Conservation (phyloP, 2,329 filamentous ascomycete genomes). For the Exophiala alcalophila region DNA sequence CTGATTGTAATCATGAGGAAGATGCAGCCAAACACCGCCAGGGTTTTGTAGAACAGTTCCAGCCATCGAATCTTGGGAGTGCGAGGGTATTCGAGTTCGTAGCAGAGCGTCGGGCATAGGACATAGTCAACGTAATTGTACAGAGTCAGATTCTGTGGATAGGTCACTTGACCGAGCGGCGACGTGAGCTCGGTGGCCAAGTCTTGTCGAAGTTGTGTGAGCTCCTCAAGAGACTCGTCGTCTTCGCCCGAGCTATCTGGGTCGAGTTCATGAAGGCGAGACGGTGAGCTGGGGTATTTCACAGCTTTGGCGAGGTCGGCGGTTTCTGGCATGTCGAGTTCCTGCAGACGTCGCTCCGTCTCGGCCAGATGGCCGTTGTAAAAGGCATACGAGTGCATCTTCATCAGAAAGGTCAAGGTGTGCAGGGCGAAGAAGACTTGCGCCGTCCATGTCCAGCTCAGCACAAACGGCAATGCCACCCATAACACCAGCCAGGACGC, state of each 20-base stretch:
- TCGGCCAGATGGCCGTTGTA: slow-evolving; percentile 95
- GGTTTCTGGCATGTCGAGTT: slow-evolving; percentile 67
- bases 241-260: slow-evolving; percentile 34
- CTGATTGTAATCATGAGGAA: slow-evolving; percentile 88
- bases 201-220: slow-evolving; percentile 74
- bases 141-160: slow-evolving; percentile 81
- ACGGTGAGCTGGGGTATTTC: slow-evolving; percentile 63
- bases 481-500: slow-evolving; percentile 74
- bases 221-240: slow-evolving; percentile 44
- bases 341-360: slow-evolving; percentile 74
- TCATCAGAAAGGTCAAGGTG: slow-evolving; percentile 90
- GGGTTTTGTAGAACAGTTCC: slow-evolving; percentile 76
- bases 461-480: slow-evolving; percentile 78
- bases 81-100: slow-evolving; percentile 93
- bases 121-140: slow-evolving; percentile 82
- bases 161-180: slow-evolving; percentile 82
- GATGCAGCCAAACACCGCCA: slow-evolving; percentile 93
- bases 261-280: slow-evolving; percentile 32
- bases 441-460: slow-evolving; percentile 94
- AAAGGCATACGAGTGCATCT: slow-evolving; percentile 98
- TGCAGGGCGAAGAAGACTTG: slow-evolving; percentile 94
- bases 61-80: slow-evolving; percentile 71
- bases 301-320: slow-evolving; percentile 62
- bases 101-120: slow-evolving; percentile 92
- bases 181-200: slow-evolving; percentile 89